Percentiles rank a stretch among this genome's conserved stretches.
These are phyloP conservation scores for Amniculicola lignicola DNA, from an alignment of 495 filamentous ascomycete genomes.

Conservation along the genomic window DNA sequence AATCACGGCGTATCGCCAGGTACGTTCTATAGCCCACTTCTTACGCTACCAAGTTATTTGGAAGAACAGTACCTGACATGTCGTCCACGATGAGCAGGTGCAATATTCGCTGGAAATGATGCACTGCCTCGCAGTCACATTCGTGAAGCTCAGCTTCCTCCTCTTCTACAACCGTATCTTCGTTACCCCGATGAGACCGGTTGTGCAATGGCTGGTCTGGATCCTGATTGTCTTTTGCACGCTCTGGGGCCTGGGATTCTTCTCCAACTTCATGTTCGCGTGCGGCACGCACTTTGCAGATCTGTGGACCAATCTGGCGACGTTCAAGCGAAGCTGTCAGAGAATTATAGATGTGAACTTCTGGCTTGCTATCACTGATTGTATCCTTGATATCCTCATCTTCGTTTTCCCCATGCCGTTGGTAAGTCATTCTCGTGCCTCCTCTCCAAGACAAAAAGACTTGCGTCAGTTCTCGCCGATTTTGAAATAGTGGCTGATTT, in stretches of 20 bases:
- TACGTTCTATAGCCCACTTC: neutral
- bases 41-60: no score
- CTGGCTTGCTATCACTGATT: constrained; percentile 4
- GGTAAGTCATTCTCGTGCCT: neutral
- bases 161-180: constrained; percentile 11
- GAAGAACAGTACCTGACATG: neutral
- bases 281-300: constrained; percentile 3
- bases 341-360: neutral
- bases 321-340: neutral
- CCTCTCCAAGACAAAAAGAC: neutral
- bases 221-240: neutral
- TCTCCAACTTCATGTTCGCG: neutral
- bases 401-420: constrained; percentile 5
- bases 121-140: neutral
- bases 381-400: neutral
- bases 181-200: neutral
- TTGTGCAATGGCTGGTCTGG: neutral
- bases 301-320: neutral
- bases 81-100: no score
- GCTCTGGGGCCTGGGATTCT: constrained; percentile 2
- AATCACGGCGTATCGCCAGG: neutral
- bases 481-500: no score
- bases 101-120: neutral
- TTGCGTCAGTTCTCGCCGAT: no score
- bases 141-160: constrained; percentile 1